Conservation (phyloP, 768 basidiomycete species). For the Psilocybe cubensis region DNA sequence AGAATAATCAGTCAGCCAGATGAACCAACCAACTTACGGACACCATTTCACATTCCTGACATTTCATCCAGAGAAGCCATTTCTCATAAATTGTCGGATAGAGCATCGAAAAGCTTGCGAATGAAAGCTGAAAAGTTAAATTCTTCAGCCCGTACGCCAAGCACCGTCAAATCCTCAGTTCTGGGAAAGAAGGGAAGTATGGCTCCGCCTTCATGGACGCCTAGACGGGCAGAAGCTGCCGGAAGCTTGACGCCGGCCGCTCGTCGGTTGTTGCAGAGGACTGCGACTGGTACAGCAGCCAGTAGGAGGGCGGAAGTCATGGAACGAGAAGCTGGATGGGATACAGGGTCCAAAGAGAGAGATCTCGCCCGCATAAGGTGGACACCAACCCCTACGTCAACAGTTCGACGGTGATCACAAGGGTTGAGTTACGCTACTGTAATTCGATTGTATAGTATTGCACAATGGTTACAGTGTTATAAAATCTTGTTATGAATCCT, state of each 20-base stretch:
- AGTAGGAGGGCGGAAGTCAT: constrained; percentile 69
- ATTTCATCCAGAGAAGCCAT: constrained; percentile 82
- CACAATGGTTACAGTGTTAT: neutral
- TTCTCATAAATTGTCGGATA: constrained; percentile 80
- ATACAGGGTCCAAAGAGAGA: constrained; percentile 49
- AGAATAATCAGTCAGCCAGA: constrained; percentile 59
- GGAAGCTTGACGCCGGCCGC: constrained; percentile 90
- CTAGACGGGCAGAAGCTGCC: constrained; percentile 69
- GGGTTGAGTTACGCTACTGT: constrained; percentile 9
- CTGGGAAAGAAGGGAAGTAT: constrained; percentile 57
- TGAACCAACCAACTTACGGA: constrained; percentile 51
- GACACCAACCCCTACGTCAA: constrained; percentile 72
- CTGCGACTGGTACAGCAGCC: constrained; percentile 66
- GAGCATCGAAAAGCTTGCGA: constrained; percentile 80
- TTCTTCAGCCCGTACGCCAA: constrained; percentile 39
- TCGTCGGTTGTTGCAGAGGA: constrained; percentile 71
- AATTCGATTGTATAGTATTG: neutral
- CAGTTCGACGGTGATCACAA: constrained; percentile 32
- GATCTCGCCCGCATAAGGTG: constrained; percentile 72
- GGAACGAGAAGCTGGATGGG: constrained; percentile 63
- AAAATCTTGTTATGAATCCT: neutral
- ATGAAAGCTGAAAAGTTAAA: constrained; percentile 72
- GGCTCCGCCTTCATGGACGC: constrained; percentile 83
- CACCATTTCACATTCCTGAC: constrained; percentile 79
- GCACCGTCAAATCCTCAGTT: constrained; percentile 31